These are phyloP conservation scores for Limtongia smithiae DNA, from an alignment of 805 yeast genomes.

Conservation along the genomic window DNA sequence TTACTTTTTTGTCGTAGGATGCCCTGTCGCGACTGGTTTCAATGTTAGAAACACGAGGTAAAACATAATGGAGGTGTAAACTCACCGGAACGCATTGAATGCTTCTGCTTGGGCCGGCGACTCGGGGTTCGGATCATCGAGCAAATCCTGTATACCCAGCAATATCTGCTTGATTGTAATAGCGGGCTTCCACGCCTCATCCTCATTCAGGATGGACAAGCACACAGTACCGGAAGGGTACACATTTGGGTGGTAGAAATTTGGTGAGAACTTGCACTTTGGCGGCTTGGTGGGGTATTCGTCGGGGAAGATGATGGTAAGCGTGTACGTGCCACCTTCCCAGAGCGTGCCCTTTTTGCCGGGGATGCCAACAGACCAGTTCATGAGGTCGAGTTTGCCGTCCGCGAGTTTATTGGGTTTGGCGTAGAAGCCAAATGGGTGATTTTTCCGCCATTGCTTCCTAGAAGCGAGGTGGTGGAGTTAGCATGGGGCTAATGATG, in stretches of 20 bases:
- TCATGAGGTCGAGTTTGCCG: constrained; percentile 78
- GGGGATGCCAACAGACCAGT: constrained; percentile 95
- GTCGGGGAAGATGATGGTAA: constrained; percentile 73
- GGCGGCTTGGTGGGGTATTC: constrained; percentile 98
- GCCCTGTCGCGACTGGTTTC: constrained; percentile 53
- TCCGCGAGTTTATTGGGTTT: constrained; percentile 77
- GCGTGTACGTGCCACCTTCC: constrained; percentile 87
- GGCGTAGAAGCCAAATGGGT: constrained; percentile 96
- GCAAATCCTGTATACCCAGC: constrained; percentile 85
- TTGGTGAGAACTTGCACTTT: constrained; percentile 81
- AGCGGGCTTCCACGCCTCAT: constrained; percentile 98
- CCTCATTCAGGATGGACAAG: constrained; percentile 86
- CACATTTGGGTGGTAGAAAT: constrained; percentile 94
- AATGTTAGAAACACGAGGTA: not conserved
- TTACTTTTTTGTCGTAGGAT: constrained; percentile 70
- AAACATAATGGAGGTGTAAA: not conserved
- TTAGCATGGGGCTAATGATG: too few species aligned
- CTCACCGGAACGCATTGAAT: constrained; percentile 58
- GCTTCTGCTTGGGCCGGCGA: constrained; percentile 99
- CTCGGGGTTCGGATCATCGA: constrained; percentile 85
- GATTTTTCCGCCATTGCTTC: constrained; percentile 97
- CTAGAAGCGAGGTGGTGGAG: constrained; percentile 40
- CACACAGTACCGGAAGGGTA: constrained; percentile 98
- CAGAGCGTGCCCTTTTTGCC: constrained; percentile 84
- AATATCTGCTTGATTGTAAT: constrained; percentile 79